Evolutionary conservation across 2,329 filamentous ascomycete species (phyloP), one percentile per base, ranked within the genome.

Genomic region (Myriosclerotinia curreyana): DNA sequence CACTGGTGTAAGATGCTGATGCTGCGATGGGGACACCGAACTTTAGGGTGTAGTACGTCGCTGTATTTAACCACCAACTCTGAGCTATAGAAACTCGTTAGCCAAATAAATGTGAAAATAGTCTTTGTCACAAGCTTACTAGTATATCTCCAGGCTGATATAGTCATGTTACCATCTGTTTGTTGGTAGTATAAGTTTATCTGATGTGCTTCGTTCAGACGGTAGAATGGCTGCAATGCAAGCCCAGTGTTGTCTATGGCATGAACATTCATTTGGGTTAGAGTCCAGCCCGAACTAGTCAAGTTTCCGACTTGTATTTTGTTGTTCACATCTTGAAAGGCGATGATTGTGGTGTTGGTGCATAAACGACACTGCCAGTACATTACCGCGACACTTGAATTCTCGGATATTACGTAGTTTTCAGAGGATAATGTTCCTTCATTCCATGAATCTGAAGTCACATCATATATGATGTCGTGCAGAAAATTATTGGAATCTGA

Each of bases 101-200:
- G 59, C 2, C 7, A 22, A 6, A 8, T 12, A 5, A n/a, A 6
- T 17, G 5, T 5, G 20, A 44, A 28, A 3, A 1, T 22, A 17
- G 46, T 17, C 11, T 25, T 0, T 9, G 6, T 12, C 9, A 2
- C 5, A 46, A 36, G 22, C 60, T 20, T 15, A 54, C 59, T 53
- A 12, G 49, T 20, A 34, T 53, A 52, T 20, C 31, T 20, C 59
- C 49, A 62, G n/a, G 49, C 59, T 52, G 59, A 62, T 34, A 67
- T 42, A 12, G 52, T 49, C 11, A 69, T 53, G 44, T 64, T 62
- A 20, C 64, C 25, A 51, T 38, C 44, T 5, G 44, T 34, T 38
- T 46, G 48, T 38, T 66, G 64, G 36, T 69, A 48, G 42, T 68
- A 64, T 8, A 69, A 42, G 49, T 66, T 64, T 25, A 68, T 66